Conservation (phyloP, 2,329 filamentous ascomycete species). For the Chrysoporthe deuterocubensis region DNA sequence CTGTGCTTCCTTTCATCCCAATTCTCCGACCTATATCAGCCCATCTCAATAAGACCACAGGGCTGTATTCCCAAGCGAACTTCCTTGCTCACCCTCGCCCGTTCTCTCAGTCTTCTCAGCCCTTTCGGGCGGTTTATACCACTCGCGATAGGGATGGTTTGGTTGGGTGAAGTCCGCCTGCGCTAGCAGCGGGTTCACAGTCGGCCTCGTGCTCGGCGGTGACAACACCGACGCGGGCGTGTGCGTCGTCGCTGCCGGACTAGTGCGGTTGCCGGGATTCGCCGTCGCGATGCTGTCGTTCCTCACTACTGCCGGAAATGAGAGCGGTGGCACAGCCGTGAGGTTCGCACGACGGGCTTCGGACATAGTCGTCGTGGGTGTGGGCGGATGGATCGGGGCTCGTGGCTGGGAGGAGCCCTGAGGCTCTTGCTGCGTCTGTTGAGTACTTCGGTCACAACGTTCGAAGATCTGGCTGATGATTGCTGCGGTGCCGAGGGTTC, state of each 20-base stretch:
- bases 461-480: conserved; percentile 22
- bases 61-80: conserved; percentile 17
- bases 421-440: conserved; percentile 18
- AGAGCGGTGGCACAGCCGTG: background rate
- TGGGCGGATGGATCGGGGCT: conserved; percentile 30
- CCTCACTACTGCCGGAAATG: background rate
- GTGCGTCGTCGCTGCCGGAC: conserved; percentile 22
- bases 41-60: conserved; percentile 23
- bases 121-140: conserved; percentile 73
- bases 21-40: background rate
- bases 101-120: conserved; percentile 33
- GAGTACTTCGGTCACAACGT: conserved; percentile 11
- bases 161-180: conserved; percentile 75
- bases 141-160: conserved; percentile 80
- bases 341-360: conserved; percentile 21
- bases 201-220: conserved; percentile 42
- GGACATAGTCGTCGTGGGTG: conserved; percentile 23
- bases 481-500: conserved; percentile 8
- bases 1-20: background rate
- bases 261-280: conserved; percentile 23
- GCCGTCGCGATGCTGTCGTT: conserved; percentile 16
- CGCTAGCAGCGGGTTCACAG: conserved; percentile 71
- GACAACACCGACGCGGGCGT: conserved; percentile 23
- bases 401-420: conserved; percentile 24
- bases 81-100: background rate